Base-by-base conservation (phyloP, 1,139 yeast genomes). In the Trichomonascaceae sp. region DNA sequence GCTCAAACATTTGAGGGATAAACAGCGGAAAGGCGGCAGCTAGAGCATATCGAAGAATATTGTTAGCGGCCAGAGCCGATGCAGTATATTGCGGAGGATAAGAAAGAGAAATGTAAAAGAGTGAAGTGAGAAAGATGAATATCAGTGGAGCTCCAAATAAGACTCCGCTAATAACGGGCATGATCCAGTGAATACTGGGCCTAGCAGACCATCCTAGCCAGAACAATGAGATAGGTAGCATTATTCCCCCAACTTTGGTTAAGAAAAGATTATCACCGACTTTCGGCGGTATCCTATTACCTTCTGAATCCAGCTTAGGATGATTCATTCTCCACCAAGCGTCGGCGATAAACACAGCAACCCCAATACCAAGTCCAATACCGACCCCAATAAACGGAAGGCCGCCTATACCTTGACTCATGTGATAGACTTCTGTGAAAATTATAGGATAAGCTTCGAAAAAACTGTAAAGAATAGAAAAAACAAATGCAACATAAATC, bases 1-100 rank as follows among this genome's bases (percentile, higher is more conserved):
- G 52, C 15, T 45, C 43, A 60, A 74, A 83, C 74, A 82, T 71
- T 1, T 76, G 73, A 45, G 69, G 64, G 4, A 83, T 85, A 61
- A 83, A 81, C 50, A 83, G 69, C 47, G 87, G 87, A 72, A 83
- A 82, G 4, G 77, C 78, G 32, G 83, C 82, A 0, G 83, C 87
- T 62, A 79, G 70, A 1, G 70, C 70, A 1, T 82, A 74, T 61
- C 85, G 73, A 60, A 74, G 73, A 55, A 80, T 68, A 18, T 74
- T 79, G 60, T 80, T 80, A 22, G 80, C 77, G 1, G 84, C 84
- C 64, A 78, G 80, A 2, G 79, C 83, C 3, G 84, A 79, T 0
- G 85, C 85, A 62, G 78, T 66, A 60, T 72, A 75, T 52, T 93
- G 88, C 30, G 95, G 95, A 69, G 82, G 87, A 2, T 87, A 70